A percentile compares a stretch with the other conserved stretches of the same genome.
Conservation (phyloP, 169 alveolate genomes). For the Plasmodium gallinaceum region DNA sequence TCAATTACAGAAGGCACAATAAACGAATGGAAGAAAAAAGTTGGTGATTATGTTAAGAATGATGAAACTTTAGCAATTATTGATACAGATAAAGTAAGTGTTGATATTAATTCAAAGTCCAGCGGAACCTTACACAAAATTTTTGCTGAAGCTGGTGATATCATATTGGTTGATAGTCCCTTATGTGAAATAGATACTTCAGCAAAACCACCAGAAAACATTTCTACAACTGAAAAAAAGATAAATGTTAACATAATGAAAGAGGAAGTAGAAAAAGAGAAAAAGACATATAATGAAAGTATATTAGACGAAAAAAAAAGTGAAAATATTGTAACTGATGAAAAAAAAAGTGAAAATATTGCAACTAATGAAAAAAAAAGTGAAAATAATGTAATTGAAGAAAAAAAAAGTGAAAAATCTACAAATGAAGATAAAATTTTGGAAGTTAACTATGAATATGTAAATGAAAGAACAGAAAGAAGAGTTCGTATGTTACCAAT, state of each 20-base stretch:
- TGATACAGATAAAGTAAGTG: conserved; percentile 96
- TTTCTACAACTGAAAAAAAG: conserved; percentile 10
- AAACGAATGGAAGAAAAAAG: conserved; percentile 85
- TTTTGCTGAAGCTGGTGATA: conserved; percentile 88
- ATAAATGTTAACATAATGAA: background rate
- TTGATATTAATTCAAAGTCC: conserved; percentile 92
- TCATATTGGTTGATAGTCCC: conserved; percentile 91
- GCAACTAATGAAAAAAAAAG: conserved; percentile 11
- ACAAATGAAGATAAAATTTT: conserved; percentile 52
- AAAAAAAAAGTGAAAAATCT: conserved; percentile 34
- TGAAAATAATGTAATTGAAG: conserved; percentile 30
- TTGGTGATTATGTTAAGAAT: conserved; percentile 92
- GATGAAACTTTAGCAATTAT: conserved; percentile 95
- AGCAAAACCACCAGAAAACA: conserved; percentile 75
- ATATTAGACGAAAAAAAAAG: conserved; percentile 10
- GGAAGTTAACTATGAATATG: conserved; percentile 58
- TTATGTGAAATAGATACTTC: conserved; percentile 89
- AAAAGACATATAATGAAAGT: background rate
- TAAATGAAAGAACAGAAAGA: conserved; percentile 79
- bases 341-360: conserved; percentile 10
- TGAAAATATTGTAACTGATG: conserved; percentile 27
- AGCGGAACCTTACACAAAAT: conserved; percentile 68
- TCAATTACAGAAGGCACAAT: conserved; percentile 91
- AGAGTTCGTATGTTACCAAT: conserved; percentile 93
- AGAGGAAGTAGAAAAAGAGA: background rate